A percentile compares a stretch with the other conserved stretches of the same genome.
Conservation (phyloP, 2,329 filamentous ascomycete genomes). For the Sporothrix pseudoabietina region DNA sequence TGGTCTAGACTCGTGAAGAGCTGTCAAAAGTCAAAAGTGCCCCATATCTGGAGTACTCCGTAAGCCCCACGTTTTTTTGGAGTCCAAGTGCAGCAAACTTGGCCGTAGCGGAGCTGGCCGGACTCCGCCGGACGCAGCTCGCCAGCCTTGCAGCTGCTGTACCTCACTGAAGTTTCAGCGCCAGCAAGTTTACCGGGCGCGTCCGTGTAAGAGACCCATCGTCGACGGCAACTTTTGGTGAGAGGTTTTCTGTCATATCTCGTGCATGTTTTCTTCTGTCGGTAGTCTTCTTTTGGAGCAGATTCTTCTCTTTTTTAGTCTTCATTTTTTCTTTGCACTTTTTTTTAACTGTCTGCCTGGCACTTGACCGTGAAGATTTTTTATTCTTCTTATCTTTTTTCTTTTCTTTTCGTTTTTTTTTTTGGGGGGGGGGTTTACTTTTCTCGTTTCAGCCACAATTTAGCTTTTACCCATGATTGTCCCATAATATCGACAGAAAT, state of each 20-base stretch:
- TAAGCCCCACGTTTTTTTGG: neutral
- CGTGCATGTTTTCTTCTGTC: neutral
- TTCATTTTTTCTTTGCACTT: neutral
- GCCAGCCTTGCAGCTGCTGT: neutral
- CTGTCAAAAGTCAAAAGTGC: neutral
- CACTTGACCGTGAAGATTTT: slow-evolving; percentile 9
- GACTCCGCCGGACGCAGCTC: slow-evolving; percentile 3
- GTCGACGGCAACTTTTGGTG: neutral
- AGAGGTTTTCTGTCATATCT: neutral
- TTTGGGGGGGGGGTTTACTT: too few species aligned
- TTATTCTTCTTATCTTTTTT: neutral
- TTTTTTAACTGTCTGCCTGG: slow-evolving; percentile 16
- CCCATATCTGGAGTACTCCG: neutral
- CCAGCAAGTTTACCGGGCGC: neutral
- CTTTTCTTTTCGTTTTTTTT: neutral
- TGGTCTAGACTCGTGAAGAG: neutral
- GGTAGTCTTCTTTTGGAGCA: neutral
- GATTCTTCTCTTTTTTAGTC: neutral
- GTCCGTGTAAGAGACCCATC: neutral
- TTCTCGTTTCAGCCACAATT: neutral
- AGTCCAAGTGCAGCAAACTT: neutral
- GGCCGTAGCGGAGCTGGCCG: slow-evolving; percentile 16
- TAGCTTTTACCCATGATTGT: neutral
- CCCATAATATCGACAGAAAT: neutral
- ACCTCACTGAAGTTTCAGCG: neutral